A percentile compares a stretch with the other conserved stretches of the same genome.
These are phyloP conservation scores for Gastrolobium villosum DNA, from an alignment of 306 rosid genomes.

Conservation along the genomic window DNA sequence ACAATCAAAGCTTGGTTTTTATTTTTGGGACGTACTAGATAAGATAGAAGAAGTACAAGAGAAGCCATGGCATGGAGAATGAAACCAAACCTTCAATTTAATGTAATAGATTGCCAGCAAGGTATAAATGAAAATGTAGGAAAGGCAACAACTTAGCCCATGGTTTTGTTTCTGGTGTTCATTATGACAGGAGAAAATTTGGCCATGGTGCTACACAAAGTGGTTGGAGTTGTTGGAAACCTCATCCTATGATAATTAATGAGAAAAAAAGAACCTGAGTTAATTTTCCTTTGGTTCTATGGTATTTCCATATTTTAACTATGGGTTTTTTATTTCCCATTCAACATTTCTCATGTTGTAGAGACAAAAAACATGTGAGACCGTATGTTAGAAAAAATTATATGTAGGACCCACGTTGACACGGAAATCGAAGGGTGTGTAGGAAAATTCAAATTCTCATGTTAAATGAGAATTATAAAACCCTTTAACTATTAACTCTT, in stretches of 20 bases:
- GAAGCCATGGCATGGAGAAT: slow-evolving; percentile 53
- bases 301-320: neutral
- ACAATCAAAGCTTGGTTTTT: slow-evolving; percentile 1
- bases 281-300: neutral
- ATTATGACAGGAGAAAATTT: slow-evolving; percentile 19
- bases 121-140: neutral
- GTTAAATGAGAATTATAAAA: too few species aligned
- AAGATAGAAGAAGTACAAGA: slow-evolving; percentile 49
- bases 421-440: too few species aligned
- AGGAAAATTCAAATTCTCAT: too few species aligned
- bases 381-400: too few species aligned
- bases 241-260: slow-evolving; percentile 18
- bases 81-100: neutral
- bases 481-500: neutral
- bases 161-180: slow-evolving; percentile 26
- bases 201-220: slow-evolving; percentile 20
- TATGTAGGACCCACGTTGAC: too few species aligned
- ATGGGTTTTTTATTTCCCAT: too few species aligned
- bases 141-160: neutral
- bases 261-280: neutral
- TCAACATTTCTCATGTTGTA: too few species aligned
- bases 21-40: slow-evolving; percentile 27
- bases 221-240: slow-evolving; percentile 47
- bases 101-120: neutral
- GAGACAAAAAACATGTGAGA: too few species aligned